Percentiles rank a stretch among this genome's conserved stretches.
These are phyloP conservation scores for Wickerhamiella azyma DNA, from an alignment of 805 yeast species.

Conservation along the genomic window DNA sequence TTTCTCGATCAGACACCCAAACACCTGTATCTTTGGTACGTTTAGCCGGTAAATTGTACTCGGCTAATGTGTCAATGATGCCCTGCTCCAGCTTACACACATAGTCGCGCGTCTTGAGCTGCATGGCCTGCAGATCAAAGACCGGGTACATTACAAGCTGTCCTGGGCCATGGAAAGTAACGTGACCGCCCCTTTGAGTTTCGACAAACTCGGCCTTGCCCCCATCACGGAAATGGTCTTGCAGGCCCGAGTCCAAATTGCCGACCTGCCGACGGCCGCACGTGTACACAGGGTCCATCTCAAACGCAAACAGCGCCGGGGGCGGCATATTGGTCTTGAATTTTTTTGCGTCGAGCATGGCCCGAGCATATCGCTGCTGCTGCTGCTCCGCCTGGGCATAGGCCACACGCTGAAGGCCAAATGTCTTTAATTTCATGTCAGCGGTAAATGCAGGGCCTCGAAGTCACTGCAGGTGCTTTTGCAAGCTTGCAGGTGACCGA, in stretches of 20 bases:
- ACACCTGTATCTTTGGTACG: conserved; percentile 74
- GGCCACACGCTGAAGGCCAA: conserved; percentile 3
- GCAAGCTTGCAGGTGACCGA: too few relatives aligned
- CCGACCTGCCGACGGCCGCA: conserved; percentile 76
- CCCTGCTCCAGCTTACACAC: conserved; percentile 50
- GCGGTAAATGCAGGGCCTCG: background rate
- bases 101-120: conserved; percentile 48
- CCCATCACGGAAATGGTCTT: conserved; percentile 17
- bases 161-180: conserved; percentile 95
- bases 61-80: conserved; percentile 34
- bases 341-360: conserved; percentile 9
- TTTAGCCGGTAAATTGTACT: conserved; percentile 33
- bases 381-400: conserved; percentile 4
- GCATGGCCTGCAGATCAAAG: conserved; percentile 50
- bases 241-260: conserved; percentile 28
- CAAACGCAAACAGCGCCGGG: conserved; percentile 43
- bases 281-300: conserved; percentile 76
- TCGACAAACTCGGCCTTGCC: conserved; percentile 48
- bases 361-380: conserved; percentile 7
- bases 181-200: conserved; percentile 84
- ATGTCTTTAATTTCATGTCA: background rate
- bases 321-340: background rate
- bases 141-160: conserved; percentile 80
- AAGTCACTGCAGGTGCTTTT: too few relatives aligned
- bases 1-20: conserved; percentile 49